Base-by-base conservation (phyloP, 129 eudicot genomes). In the Flaveria ramosissima region DNA sequence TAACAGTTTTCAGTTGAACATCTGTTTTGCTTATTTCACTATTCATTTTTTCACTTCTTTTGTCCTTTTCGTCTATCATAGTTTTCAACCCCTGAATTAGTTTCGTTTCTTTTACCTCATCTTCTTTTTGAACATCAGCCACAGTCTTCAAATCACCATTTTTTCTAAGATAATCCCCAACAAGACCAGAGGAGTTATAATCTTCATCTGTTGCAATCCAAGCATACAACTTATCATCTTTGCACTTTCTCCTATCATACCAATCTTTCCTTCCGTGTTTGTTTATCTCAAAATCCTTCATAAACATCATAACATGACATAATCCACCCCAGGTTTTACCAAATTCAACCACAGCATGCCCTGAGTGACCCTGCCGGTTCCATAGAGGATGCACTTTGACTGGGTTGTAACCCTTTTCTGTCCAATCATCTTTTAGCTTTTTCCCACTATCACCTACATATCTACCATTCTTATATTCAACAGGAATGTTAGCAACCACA, bases 201-300 rank as follows among this genome's bases (percentile, higher is more conserved):
- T 88, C 94, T 16, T 86, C 88, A 23, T 73, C 82, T 42, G 90
- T 82, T 14, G 94, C 94, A 73, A 88, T 83, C 97, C 92, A 88
- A 13, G 84, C 94, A 81, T 88, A 88, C 20, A 88, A 70, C 72
- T 86, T 81, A 65, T 81, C 88, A n/a, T 88, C 94, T 79, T 64
- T 88, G 11, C 26, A 15, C 79, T 76, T 83, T 36, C 46, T 27
- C 46, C n/a, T 13, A 70, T 62, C 51, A 12, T 20, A 63, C 87
- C 85, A 91, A 72, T 86, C 85, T 60, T 75, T 60, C 80, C 84
- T 86, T 68, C 97, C 97, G 55, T 72, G 87, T 56, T 70, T 76
- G 42, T 85, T 74, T 42, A 43, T 15, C 72, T 86, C 94, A 82
- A 88, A 88, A 30, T 69, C 75, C 45, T 72, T 88, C 41, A 78